Evolutionary conservation across 2,329 filamentous ascomycete species (phyloP).

Genomic region (Pseudogymnoascus verrucosus): DNA sequence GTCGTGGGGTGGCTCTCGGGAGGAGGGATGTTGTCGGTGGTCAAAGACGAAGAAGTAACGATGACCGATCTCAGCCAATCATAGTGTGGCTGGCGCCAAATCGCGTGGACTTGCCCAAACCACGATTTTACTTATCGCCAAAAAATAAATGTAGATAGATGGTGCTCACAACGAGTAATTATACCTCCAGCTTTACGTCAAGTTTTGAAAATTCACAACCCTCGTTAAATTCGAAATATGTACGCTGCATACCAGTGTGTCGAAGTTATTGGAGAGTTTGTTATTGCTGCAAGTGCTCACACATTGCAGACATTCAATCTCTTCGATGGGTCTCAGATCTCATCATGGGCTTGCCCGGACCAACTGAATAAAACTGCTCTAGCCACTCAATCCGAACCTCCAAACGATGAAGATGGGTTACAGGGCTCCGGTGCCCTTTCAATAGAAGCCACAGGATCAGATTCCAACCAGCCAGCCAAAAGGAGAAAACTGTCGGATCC

Average conservation of each 20-base stretch:
- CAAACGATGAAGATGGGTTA: slow-evolving; percentile 11
- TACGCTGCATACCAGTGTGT: slow-evolving; percentile 59
- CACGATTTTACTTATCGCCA: neutral
- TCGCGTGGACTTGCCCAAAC: slow-evolving; percentile 7
- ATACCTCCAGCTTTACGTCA: neutral
- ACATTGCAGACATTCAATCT: slow-evolving; percentile 61
- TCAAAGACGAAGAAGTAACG: neutral
- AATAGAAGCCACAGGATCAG: neutral
- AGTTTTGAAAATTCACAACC: neutral
- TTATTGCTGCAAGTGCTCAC: slow-evolving; percentile 69
- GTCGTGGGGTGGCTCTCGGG: neutral
- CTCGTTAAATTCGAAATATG: slow-evolving; percentile 27
- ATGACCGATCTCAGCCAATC: neutral
- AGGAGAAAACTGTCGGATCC: slow-evolving; percentile 24
- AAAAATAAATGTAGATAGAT: neutral
- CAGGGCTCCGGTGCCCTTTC: slow-evolving; percentile 14
- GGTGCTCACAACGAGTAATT: neutral
- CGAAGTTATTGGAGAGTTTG: slow-evolving; percentile 42
- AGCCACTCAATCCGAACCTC: slow-evolving; percentile 4
- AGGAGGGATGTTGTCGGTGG: neutral
- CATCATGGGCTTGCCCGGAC: slow-evolving; percentile 29
- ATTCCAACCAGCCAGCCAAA: slow-evolving; percentile 21
- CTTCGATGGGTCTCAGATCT: slow-evolving; percentile 48
- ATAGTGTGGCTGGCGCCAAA: neutral
- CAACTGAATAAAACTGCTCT: slow-evolving; percentile 10